Evolutionary conservation across 352 stramenopile species (phyloP).

Genomic region (Phytopythium litorale): DNA sequence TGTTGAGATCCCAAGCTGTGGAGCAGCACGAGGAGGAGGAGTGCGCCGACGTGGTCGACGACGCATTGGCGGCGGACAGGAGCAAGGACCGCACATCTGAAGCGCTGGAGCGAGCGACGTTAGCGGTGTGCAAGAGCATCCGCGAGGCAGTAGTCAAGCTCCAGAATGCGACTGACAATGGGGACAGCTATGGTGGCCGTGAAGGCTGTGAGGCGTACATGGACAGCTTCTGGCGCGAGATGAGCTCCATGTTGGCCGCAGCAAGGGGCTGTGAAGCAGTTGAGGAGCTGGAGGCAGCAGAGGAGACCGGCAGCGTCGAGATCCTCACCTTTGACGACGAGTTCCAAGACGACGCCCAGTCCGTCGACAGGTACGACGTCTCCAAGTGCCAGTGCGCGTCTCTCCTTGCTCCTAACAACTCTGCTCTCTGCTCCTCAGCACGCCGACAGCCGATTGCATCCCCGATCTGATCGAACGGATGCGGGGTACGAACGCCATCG

Average conservation of each 20-base stretch:
- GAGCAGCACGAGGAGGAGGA: background rate
- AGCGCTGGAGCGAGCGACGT: slow-evolving; percentile 8
- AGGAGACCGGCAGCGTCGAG: slow-evolving; percentile 24
- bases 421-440: slow-evolving; percentile 11
- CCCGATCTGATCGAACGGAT: slow-evolving; percentile 24
- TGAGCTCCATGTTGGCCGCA: slow-evolving; percentile 4
- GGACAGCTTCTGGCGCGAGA: slow-evolving; percentile 17
- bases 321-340: slow-evolving; percentile 42
- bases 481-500: slow-evolving; percentile 9
- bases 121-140: slow-evolving; percentile 4
- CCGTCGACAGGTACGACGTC: slow-evolving; percentile 25
- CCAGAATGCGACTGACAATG: background rate
- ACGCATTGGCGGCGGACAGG: background rate
- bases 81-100: background rate
- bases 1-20: slow-evolving; percentile 13
- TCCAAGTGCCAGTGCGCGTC: background rate
- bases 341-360: slow-evolving; percentile 31
- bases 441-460: slow-evolving; percentile 37
- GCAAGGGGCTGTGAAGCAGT: slow-evolving; percentile 3
- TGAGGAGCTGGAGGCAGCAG: slow-evolving; percentile 4
- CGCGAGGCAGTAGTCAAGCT: background rate
- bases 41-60: background rate
- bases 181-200: background rate
- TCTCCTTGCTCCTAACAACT: background rate
- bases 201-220: slow-evolving; percentile 8